Conservation (phyloP, 805 yeast genomes). For the Cyberlindnera samutprakarnensis region DNA sequence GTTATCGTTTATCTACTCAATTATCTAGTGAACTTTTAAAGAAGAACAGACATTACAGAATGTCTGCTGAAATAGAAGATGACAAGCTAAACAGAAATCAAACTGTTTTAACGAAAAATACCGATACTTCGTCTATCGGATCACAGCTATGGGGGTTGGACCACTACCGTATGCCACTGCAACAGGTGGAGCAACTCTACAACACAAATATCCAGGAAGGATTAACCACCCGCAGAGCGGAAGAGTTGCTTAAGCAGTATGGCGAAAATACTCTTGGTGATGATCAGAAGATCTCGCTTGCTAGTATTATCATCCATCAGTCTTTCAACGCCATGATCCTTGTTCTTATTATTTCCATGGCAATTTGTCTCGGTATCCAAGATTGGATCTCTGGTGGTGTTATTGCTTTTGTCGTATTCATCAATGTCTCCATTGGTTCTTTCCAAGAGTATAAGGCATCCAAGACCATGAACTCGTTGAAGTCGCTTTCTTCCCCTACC, state of each 20-base stretch:
- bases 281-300: constrained; percentile 44
- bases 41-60: no score
- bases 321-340: constrained; percentile 73
- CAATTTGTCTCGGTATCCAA: constrained; percentile 61
- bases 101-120: constrained; percentile 9
- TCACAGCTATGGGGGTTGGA: constrained; percentile 13
- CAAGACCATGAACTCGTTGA: constrained; percentile 69
- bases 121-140: constrained; percentile 2
- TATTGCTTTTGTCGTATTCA: constrained; percentile 54
- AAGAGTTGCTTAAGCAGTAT: constrained; percentile 23
- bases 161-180: constrained; percentile 23
- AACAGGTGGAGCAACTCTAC: constrained; percentile 30
- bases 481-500: constrained; percentile 59
- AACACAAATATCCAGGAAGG: constrained; percentile 43
- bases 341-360: constrained; percentile 61
- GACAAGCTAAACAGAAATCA: not conserved
- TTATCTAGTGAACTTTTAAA: no score
- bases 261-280: constrained; percentile 62
- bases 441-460: constrained; percentile 70
- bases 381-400: constrained; percentile 86
- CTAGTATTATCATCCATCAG: constrained; percentile 55
- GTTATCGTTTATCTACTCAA: no score
- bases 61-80: no score
- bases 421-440: constrained; percentile 62
- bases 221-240: constrained; percentile 30